Conservation (phyloP, 2,329 filamentous ascomycete genomes). For the Aspergillus aculeatinus region DNA sequence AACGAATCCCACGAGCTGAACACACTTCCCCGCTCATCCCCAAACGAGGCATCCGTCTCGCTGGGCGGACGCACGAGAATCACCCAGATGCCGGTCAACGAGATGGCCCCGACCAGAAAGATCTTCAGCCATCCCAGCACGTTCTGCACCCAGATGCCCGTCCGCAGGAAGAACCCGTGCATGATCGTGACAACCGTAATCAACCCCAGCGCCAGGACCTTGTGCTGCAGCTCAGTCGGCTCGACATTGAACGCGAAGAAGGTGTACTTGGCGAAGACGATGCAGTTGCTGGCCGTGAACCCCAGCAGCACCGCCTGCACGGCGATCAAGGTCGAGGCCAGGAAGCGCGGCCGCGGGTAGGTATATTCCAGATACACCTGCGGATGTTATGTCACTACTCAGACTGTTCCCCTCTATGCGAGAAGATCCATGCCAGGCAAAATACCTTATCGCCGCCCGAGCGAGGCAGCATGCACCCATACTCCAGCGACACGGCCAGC, state of each 20-base stretch:
- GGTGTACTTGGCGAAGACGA: constrained; percentile 66
- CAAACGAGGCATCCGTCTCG: constrained; percentile 4
- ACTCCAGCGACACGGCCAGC: constrained; percentile 64
- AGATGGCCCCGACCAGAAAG: constrained; percentile 60
- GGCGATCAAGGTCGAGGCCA: constrained; percentile 64
- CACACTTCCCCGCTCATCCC: background rate
- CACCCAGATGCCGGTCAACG: constrained; percentile 60
- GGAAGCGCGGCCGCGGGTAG: constrained; percentile 61
- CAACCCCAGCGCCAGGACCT: constrained; percentile 57
- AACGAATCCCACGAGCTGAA: constrained; percentile 51
- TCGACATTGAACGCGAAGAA: constrained; percentile 58
- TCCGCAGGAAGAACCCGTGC: constrained; percentile 58
- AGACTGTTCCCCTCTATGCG: constrained; percentile 36
- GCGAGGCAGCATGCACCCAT: constrained; percentile 68
- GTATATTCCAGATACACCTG: constrained; percentile 70
- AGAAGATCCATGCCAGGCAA: background rate
- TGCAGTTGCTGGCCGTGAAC: constrained; percentile 69
- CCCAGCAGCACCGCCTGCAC: constrained; percentile 64
- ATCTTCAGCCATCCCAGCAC: constrained; percentile 64
- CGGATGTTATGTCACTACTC: constrained; percentile 19
- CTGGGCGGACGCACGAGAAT: constrained; percentile 48
- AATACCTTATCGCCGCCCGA: constrained; percentile 66
- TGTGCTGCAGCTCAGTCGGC: constrained; percentile 53
- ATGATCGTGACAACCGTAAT: constrained; percentile 58
- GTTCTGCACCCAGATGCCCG: constrained; percentile 62